A percentile compares a stretch with the other conserved stretches of the same genome.
Conservation (phyloP, 1,284 basidiomycete species). For the Pisolithus thermaeus region DNA sequence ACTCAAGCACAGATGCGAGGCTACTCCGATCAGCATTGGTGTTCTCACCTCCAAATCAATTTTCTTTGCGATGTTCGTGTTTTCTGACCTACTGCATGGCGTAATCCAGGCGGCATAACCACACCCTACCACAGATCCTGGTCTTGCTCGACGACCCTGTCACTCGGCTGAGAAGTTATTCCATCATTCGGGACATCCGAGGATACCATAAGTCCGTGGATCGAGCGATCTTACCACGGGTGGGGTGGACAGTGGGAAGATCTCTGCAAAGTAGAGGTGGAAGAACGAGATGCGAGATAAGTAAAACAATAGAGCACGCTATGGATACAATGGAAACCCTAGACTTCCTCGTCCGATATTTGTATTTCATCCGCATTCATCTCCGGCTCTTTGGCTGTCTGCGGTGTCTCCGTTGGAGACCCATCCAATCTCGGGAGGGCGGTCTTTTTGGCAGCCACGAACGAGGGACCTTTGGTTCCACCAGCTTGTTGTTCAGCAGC, state of each 20-base stretch:
- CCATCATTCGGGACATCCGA: conserved; percentile 64
- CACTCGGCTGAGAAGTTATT: conserved; percentile 39
- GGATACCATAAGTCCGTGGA: conserved; percentile 55
- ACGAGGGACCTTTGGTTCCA: conserved; percentile 45
- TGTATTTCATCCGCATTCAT: conserved; percentile 77
- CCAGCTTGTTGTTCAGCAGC: conserved; percentile 53
- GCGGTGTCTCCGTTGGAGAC: conserved; percentile 16
- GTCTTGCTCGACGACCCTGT: too few relatives aligned
- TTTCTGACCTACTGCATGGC: conserved; percentile 52
- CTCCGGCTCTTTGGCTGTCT: conserved; percentile 25
- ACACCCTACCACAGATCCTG: too few relatives aligned
- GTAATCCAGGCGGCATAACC: conserved; percentile 51
- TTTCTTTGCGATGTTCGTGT: conserved; percentile 67
- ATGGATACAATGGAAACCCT: conserved; percentile 20
- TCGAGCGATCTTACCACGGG: conserved; percentile 53
- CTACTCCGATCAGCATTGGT: not conserved
- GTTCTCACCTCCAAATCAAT: conserved; percentile 66
- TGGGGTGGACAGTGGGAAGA: conserved; percentile 74
- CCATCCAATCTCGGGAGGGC: conserved; percentile 30
- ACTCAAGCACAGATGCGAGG: too few relatives aligned
- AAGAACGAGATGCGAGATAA: conserved; percentile 51
- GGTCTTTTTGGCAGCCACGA: conserved; percentile 59
- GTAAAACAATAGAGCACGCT: conserved; percentile 7
- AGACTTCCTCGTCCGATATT: conserved; percentile 73
- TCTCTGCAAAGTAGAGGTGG: conserved; percentile 65